A percentile compares a stretch with the other conserved stretches of the same genome.
phyloP scores from a whole-genome alignment of 495 filamentous ascomycete species.

The Penicillium waksmanii region DNA sequence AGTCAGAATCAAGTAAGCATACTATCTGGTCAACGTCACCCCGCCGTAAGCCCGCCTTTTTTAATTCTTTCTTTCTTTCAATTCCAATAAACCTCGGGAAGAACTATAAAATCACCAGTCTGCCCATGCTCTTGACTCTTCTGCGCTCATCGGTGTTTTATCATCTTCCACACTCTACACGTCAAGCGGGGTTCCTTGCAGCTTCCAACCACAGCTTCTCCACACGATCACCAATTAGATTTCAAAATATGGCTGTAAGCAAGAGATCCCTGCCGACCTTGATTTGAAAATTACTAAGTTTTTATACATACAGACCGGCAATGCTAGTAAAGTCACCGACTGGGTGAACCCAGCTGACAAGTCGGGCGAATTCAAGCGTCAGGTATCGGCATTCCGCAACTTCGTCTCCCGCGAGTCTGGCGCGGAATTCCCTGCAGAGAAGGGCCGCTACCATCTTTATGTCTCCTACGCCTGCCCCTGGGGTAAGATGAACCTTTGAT shows the following conservation, averaged over 20 bases:
- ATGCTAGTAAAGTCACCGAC: constrained; percentile 65
- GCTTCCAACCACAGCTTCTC: constrained; percentile 27
- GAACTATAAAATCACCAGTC: constrained; percentile 17
- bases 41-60: constrained; percentile 3
- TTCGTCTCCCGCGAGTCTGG: constrained; percentile 67
- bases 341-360: constrained; percentile 78
- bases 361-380: constrained; percentile 88
- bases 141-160: constrained; percentile 28
- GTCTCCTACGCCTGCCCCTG: constrained; percentile 76
- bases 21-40: constrained; percentile 11
- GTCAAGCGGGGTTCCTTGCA: constrained; percentile 18
- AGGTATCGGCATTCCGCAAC: constrained; percentile 69
- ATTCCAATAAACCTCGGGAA: not conserved
- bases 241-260: constrained; percentile 48
- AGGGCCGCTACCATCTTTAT: constrained; percentile 71
- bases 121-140: constrained; percentile 37
- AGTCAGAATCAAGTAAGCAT: constrained; percentile 32
- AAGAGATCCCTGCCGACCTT: not conserved
- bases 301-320: constrained; percentile 34
- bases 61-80: constrained; percentile 13
- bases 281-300: not conserved
- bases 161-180: constrained; percentile 23
- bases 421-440: constrained; percentile 68
- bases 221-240: constrained; percentile 18
- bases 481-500: constrained; percentile 46